These are phyloP conservation scores for Alternaria sp. DNA, from an alignment of 2,329 filamentous ascomycete species.

Conservation along the genomic window DNA sequence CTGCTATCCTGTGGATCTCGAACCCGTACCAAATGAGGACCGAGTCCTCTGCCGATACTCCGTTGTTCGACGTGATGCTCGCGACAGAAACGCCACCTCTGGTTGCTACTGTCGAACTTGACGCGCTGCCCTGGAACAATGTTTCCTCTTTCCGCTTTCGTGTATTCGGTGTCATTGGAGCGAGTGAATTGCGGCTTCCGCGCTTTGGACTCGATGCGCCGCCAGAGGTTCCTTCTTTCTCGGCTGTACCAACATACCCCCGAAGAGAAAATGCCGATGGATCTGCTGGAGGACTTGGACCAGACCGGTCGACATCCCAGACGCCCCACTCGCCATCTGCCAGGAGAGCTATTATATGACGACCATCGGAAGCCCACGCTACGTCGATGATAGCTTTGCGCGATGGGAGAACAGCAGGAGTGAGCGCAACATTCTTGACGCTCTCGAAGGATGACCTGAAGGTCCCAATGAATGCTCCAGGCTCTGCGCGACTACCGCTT, in stretches of 20 bases:
- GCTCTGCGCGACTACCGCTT: conserved; percentile 20
- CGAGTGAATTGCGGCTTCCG: conserved; percentile 47
- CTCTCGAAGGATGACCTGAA: conserved; percentile 44
- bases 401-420: conserved; percentile 40
- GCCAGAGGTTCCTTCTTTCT: conserved; percentile 26
- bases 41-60: conserved; percentile 51
- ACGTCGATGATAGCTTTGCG: conserved; percentile 58
- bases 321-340: conserved; percentile 61
- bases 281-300: conserved; percentile 37
- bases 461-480: conserved; percentile 39
- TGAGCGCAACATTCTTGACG: conserved; percentile 29
- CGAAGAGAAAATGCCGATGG: conserved; percentile 44
- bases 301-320: conserved; percentile 54
- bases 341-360: conserved; percentile 54
- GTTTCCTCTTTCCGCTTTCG: conserved; percentile 53
- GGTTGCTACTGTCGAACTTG: conserved; percentile 36
- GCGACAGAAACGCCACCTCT: conserved; percentile 54
- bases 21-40: conserved; percentile 55
- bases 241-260: conserved; percentile 43
- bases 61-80: conserved; percentile 34
- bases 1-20: conserved; percentile 54
- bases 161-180: conserved; percentile 60
- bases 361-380: conserved; percentile 55
- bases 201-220: conserved; percentile 40
- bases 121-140: conserved; percentile 52